Base-by-base conservation (phyloP, 2,329 filamentous ascomycete genomes). In the Chalaropsis ovoidea region DNA sequence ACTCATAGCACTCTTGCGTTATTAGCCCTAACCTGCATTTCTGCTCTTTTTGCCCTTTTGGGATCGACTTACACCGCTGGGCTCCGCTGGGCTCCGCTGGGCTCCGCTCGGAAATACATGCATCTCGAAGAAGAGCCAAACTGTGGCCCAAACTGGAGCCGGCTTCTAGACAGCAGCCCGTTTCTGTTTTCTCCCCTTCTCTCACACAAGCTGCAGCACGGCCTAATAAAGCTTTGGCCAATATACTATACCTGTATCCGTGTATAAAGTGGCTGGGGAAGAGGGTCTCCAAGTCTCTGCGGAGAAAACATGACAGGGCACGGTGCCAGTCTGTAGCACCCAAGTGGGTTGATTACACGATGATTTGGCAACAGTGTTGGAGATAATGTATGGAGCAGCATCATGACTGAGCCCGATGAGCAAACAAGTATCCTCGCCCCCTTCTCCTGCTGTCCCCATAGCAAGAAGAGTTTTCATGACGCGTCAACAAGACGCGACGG, bases 211-310 rank as follows among this genome's bases (percentile, higher is more conserved):
- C 54, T 58, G 27, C 54, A 58, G 54, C 54, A 58, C 27, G 27
- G 54, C 54, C 54, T 19, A 58, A 58, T 58, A 35, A 58, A 39
- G 27, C 54, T 58, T 58, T 35, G 54, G 24, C 54, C 27, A 58
- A n/a, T 39, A 35, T 58, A 11, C 17, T 39, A 31, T 27, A 17
- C 7, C 22, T 27, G 11, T 27, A 17, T 7, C 22, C 15, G 11
- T 27, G 24, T 56, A 39, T 39, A 39, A 35, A 58, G 54, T 39
- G 54, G 54, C 54, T 58, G 54, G 54, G 54, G 27, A 58, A 58
- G 47, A 52, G 47, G n/a, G 47, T 27, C 47, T 52, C 8, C 8
- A 8, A 58, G n/a, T 39, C 15, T n/a, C 54, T 1, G 10, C 17
- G 39, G 31, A 58, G 7, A 4, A 39, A 39, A 39, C 27, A 3